A percentile compares a stretch with the other conserved stretches of the same genome.
These are phyloP conservation scores for Rhizopus delemar DNA, from an alignment of 371 early-diverging fungal genomes.

Conservation along the genomic window DNA sequence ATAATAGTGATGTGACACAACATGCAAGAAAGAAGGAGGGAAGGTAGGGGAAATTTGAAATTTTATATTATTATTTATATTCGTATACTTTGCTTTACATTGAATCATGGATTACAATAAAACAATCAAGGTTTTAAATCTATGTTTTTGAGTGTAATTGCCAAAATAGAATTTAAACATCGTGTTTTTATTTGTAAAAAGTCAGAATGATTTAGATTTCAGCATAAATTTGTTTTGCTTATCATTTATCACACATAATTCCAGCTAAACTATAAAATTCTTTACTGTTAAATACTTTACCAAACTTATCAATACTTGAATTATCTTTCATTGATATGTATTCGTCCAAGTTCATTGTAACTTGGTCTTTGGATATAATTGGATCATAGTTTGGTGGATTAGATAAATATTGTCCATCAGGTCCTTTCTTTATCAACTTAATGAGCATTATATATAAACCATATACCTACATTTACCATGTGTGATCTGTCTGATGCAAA, in stretches of 20 bases:
- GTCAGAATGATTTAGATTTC: too few species aligned
- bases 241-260: background rate
- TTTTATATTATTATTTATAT: too few species aligned
- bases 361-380: constrained; percentile 17
- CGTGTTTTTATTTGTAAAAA: too few species aligned
- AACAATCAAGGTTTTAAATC: too few species aligned
- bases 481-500: constrained; percentile 50
- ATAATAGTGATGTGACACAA: too few species aligned
- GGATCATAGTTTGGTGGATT: constrained; percentile 37
- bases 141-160: too few species aligned
- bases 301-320: constrained; percentile 12
- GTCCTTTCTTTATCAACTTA: constrained; percentile 14
- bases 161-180: too few species aligned
- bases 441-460: background rate
- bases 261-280: constrained; percentile 9
- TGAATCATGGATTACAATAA: too few species aligned
- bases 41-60: too few species aligned
- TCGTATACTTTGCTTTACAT: too few species aligned
- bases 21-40: too few species aligned
- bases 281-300: constrained; percentile 19
- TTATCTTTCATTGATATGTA: constrained; percentile 28
- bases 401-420: constrained; percentile 26
- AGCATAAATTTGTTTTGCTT: too few species aligned
- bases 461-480: constrained; percentile 31
- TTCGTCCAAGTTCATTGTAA: constrained; percentile 17